Evolutionary conservation across 148 eudicot species (phyloP), one percentile per base, ranked within the genome.

Genomic region (Amaranthus palmeri): DNA sequence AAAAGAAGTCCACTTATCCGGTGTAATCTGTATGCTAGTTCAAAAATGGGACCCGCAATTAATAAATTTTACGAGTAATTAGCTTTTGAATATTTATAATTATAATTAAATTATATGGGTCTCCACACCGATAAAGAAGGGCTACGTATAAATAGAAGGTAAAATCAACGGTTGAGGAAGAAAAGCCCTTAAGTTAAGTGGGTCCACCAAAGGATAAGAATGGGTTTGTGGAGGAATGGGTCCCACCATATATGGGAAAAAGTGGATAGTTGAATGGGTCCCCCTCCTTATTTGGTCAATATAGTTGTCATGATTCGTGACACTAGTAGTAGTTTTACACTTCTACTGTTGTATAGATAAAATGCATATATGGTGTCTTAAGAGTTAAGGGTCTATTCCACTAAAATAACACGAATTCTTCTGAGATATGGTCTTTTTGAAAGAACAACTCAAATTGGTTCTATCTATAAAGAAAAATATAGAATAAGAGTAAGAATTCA

Each of bases 1-100:
- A 71, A 25, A 62, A 74, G 74, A 69, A 77, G 77, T 87, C 87
- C 87, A 86, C 90, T 78, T 81, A 78, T 82, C 84, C 75, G 66
- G n/a, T n/a, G n/a, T n/a, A n/a, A n/a, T n/a, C 75, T 75, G 71
- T 74, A 61, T 64, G 43, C 74, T 82, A 62, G 67, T 65, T 53
- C 74, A 68, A 67, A n/a, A 10, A 10, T 71, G 84, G 87, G 82
- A 62, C 83, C 88, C 83, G 8, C 76, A 10, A 13, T 10, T 46
- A 18, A 7, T 13, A 40, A 7, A 54, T 51, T 44, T 52, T 10
- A 73, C 7, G 0, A n/a, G 11, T 7, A 14, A 45, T n/a, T 25
- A 3, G 55, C 40, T 15, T n/a, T 9, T 13, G 13, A 15, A 15
- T 14, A 4, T 5, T 53, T 1, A 55, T 40, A 17, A 66, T 47